Evolutionary conservation across 1,139 yeast species (phyloP), one percentile per base, ranked within the genome.

Genomic region (Lodderomyces parapsilosis): DNA sequence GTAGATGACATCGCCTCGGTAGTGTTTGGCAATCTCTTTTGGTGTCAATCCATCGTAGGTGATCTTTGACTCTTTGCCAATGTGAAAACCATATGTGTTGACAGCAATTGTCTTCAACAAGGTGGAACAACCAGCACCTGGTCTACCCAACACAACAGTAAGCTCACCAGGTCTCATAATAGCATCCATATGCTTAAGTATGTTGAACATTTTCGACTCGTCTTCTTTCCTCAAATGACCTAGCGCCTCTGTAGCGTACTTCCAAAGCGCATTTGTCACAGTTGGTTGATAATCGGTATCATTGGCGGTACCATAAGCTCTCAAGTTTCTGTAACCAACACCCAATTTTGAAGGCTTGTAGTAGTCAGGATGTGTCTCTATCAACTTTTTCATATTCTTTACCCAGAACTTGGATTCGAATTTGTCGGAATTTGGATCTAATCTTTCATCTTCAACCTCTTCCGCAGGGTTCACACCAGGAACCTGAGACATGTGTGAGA

Each of bases 231-330:
- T 83, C 80, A 54, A 82, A 84, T 22, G 65, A 53, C 46, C 53
- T 13, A 53, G 32, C 4, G 51, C 50, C 18, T 37, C 60, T 6
- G 38, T 38, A 6, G 51, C 44, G 7, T 46, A 40, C 43, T 65
- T 66, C 41, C 46, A 60, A 33, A 70, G 63, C n/a, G 74, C 66
- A 56, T 85, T 86, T 19, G 74, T 56, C 10, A 86, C 82, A 1
- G 90, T 86, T 19, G 85, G 68, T 62, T 87, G 96, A 63, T 83
- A 89, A 55, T 86, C 93, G 2, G 89, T 77, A 55, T 85, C 94
- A 3, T 85, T 71, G 11, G 93, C 90, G 45, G 76, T 74, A 47
- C 96, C 96, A 51, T 72, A 78, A 1, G 91, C 94, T 43, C 86
- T 65, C 51, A 89, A 65, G 53, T 86, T 66, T 47, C 77, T 75